Percentiles rank a stretch among this genome's conserved stretches.
Conservation (phyloP, 2,329 filamentous ascomycete genomes). For the Curvularia verruculosa region DNA sequence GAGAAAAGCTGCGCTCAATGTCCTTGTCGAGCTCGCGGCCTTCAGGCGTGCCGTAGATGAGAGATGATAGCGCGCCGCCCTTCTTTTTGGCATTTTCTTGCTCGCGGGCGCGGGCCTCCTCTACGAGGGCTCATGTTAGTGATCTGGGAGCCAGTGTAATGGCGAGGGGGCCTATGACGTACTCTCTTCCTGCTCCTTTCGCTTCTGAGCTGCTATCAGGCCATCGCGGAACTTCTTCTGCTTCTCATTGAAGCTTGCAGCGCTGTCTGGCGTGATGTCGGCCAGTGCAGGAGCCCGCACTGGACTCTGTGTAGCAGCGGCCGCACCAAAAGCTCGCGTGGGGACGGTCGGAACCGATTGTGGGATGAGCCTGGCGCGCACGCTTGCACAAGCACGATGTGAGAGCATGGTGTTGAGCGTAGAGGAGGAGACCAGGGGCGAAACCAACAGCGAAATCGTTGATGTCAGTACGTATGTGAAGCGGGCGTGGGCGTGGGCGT, state of each 20-base stretch:
- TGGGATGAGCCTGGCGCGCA: conserved; percentile 31
- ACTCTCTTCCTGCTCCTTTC: conserved; percentile 85
- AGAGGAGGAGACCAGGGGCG: not conserved
- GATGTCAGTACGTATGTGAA: conserved; percentile 5
- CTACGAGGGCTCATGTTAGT: conserved; percentile 57
- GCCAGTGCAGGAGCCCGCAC: conserved; percentile 71
- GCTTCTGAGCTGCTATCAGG: conserved; percentile 75
- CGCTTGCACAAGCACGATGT: conserved; percentile 37
- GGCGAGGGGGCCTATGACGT: conserved; percentile 56
- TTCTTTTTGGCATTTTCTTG: conserved; percentile 66
- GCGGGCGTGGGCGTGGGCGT: conserved; percentile 8
- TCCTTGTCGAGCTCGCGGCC: conserved; percentile 92
- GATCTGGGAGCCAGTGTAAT: conserved; percentile 46
- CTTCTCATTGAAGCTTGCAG: conserved; percentile 77
- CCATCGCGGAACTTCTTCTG: conserved; percentile 88
- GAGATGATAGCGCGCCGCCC: conserved; percentile 73
- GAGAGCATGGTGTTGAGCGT: conserved; percentile 37
- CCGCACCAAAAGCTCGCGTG: conserved; percentile 39
- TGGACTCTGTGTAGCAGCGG: conserved; percentile 33
- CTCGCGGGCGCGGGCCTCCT: conserved; percentile 64
- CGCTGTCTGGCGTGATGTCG: conserved; percentile 77
- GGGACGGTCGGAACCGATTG: conserved; percentile 19
- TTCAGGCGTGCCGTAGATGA: conserved; percentile 97
- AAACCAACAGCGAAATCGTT: not conserved
- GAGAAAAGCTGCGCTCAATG: conserved; percentile 94